phyloP scores from a whole-genome alignment of 2,329 filamentous ascomycete species.

The Chaetomium globosum region DNA sequence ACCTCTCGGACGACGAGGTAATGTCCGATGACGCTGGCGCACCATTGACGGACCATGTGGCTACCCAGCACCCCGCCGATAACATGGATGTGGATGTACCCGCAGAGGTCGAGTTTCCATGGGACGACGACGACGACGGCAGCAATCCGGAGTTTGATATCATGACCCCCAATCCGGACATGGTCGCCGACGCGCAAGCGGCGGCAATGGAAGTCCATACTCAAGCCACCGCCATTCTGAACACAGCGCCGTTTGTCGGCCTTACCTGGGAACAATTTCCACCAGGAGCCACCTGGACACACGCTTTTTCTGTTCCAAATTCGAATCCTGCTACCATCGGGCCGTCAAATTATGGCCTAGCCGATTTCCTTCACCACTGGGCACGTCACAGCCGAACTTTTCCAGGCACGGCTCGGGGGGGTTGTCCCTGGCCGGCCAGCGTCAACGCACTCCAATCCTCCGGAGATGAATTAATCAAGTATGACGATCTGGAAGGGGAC shows the following conservation, averaged over 20 bases:
- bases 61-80: conserved; percentile 32
- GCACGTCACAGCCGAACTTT: conserved; percentile 41
- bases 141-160: not conserved
- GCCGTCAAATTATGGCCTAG: conserved; percentile 54
- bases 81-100: conserved; percentile 34
- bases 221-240: not conserved
- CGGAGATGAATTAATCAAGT: conserved; percentile 37
- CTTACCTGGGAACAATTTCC: not conserved
- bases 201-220: not conserved
- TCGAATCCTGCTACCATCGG: conserved; percentile 45
- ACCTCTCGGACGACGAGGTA: conserved; percentile 36
- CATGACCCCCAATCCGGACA: not conserved
- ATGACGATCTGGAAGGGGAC: conserved; percentile 58
- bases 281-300: conserved; percentile 27
- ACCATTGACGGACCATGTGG: conserved; percentile 32
- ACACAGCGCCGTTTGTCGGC: not conserved
- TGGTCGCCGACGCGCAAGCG: conserved; percentile 17
- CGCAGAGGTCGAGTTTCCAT: conserved; percentile 14
- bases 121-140: not conserved
- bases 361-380: conserved; percentile 57
- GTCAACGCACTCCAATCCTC: conserved; percentile 37
- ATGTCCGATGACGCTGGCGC: conserved; percentile 35
- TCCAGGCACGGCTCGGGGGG: conserved; percentile 36
- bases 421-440: conserved; percentile 42
- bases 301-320: conserved; percentile 42